A percentile compares a stretch with the other conserved stretches of the same genome.
These are phyloP conservation scores for Sonneratia alba DNA, from an alignment of 345 rosid species.

Conservation along the genomic window DNA sequence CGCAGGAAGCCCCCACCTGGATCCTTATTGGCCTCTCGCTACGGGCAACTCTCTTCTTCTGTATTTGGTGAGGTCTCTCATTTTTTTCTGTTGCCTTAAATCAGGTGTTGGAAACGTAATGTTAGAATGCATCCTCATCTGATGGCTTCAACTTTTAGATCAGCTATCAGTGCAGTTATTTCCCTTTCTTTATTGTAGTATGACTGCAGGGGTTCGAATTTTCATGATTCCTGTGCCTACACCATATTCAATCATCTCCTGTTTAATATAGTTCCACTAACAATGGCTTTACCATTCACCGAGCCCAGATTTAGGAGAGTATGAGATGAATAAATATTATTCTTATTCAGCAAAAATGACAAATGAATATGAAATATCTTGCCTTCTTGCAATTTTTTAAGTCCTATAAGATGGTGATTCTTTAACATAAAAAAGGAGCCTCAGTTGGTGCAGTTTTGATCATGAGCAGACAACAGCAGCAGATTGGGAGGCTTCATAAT, in stretches of 20 bases:
- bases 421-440: not conserved
- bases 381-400: not conserved
- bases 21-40: slow-evolving; percentile 47
- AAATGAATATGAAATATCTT: not conserved
- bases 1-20: slow-evolving; percentile 84
- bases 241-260: not conserved
- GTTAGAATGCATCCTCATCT: not conserved
- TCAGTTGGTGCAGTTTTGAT: slow-evolving; percentile 1
- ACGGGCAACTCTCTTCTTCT: slow-evolving; percentile 42
- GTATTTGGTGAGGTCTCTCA: slow-evolving; percentile 44
- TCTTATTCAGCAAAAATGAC: not conserved
- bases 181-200: not conserved
- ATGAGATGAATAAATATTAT: slow-evolving; percentile 22
- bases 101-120: not conserved
- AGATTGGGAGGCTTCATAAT: slow-evolving; percentile 44
- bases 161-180: not conserved
- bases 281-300: not conserved
- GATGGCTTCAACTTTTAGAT: not conserved
- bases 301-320: not conserved
- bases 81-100: not conserved
- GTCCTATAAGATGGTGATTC: not conserved
- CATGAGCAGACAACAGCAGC: slow-evolving; percentile 35
- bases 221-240: too few species aligned
- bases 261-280: not conserved
- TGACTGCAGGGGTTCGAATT: not conserved